Conservation (phyloP, 441 rosid species). For the Dalechampia spathulata region DNA sequence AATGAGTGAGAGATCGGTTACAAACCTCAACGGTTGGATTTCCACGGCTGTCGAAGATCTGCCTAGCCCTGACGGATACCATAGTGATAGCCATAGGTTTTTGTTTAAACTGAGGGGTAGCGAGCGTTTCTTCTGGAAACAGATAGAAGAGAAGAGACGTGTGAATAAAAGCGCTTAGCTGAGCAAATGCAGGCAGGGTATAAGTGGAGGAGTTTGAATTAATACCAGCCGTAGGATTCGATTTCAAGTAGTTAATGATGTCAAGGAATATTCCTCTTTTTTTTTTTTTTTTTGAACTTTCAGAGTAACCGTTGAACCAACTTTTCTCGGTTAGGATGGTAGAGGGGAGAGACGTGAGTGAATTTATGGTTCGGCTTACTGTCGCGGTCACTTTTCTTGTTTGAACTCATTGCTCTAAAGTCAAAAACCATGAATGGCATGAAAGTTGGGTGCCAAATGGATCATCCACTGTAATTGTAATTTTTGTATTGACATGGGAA, state of each 20-base stretch:
- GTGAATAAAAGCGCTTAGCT: not conserved
- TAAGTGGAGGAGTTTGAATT: constrained; percentile 2
- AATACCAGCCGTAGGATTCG: constrained; percentile 8
- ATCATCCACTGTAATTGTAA: too few relatives aligned
- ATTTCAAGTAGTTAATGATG: too few relatives aligned
- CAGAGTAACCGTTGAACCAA: too few relatives aligned
- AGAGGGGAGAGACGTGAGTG: too few relatives aligned
- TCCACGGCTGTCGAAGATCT: constrained; percentile 97
- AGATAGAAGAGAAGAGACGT: not conserved
- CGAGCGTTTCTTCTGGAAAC: not conserved
- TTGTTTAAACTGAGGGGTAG: constrained; percentile 7
- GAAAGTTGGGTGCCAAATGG: too few relatives aligned
- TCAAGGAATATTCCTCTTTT: not conserved
- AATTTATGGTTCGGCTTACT: too few relatives aligned
- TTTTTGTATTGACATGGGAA: too few relatives aligned
- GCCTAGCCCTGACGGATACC: constrained; percentile 60
- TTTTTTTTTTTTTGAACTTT: not conserved
- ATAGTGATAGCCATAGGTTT: constrained; percentile 48
- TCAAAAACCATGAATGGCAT: too few relatives aligned
- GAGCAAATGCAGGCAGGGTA: not conserved
- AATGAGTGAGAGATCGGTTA: not conserved
- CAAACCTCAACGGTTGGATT: constrained; percentile 93
- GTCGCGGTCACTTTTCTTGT: too few relatives aligned
- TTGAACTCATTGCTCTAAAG: too few relatives aligned
- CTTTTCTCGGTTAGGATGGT: too few relatives aligned